Base-by-base conservation (phyloP, 2,329 filamentous ascomycete genomes). In the Phyllosticta capitalensis region DNA sequence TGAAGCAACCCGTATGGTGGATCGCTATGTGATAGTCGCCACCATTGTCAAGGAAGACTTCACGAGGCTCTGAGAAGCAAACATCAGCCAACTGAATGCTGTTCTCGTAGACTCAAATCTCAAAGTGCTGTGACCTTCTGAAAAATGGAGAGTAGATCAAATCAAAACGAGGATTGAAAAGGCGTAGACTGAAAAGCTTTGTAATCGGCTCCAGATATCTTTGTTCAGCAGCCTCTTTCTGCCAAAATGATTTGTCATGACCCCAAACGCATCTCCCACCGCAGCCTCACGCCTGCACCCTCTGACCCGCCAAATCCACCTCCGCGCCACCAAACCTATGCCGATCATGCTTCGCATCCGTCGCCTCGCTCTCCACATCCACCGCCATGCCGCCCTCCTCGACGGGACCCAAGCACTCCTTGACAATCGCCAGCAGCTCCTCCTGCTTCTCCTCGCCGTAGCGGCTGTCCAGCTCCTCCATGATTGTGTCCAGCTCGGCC, bases 401-500 rank as follows among this genome's bases (percentile, higher is more conserved):
- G 1, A 73, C 60, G 3, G 73, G 72, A 2, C 69, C 67, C 20
- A 60, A 51, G 19, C 58, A 60, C 53, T 56, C 60, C 24, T 60
- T 58, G 3, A 71, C 66, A 0, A 66, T 67, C 0, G 38, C 58
- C 0, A 74, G 61, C 2, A 74, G 71, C 9, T 70, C 67, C 20
- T 64, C 62, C 0, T 71, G 53, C 50, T 73, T 62, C 0, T 65
- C 63, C 45, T 72, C 70, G 0, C 64, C 59, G 59, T 73, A 74
- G 0, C 72, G 66, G 1, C 63, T 58, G 2, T 65, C 66, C 63
- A 71, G 69, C 63, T 74, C 72, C 55, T 74, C 71, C 28, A 73
- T 65, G 9, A 74, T 64, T 21, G 72, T 28, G 22, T 72, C 69
- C 0, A 74, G 60, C 65, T 67, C 68, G 19, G 71, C 65, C 30